A percentile compares a stretch with the other conserved stretches of the same genome.
Conservation (phyloP, 805 yeast species). For the Sungouiozyma ichnusensis region DNA sequence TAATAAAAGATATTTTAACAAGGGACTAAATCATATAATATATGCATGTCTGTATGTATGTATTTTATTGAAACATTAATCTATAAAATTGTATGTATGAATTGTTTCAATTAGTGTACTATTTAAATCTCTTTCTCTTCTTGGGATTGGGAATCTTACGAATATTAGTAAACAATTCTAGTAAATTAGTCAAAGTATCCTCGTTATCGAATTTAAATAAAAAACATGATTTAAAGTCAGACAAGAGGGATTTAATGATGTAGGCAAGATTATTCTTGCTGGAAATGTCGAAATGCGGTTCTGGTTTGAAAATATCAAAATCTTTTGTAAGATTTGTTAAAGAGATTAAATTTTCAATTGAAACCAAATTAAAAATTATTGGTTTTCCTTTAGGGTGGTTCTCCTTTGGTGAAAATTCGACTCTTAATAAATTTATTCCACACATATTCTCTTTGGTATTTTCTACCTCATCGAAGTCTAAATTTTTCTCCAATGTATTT, state of each 20-base stretch:
- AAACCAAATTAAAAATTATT: conserved; percentile 19
- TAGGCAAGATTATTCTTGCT: conserved; percentile 17
- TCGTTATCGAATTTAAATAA: conserved; percentile 21
- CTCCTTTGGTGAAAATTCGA: conserved; percentile 8
- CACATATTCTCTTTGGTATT: neutral
- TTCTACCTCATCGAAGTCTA: neutral
- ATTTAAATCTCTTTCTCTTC: conserved; percentile 1
- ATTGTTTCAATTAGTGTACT: neutral
- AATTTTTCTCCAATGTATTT: neutral
- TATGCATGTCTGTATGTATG: neutral
- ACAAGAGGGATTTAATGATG: conserved; percentile 21
- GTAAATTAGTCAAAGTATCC: conserved; percentile 7
- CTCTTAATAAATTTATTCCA: conserved; percentile 15
- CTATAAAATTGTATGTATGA: too few relatives aligned
- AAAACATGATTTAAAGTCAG: conserved; percentile 30
- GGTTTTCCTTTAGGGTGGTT: neutral
- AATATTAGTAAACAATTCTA: conserved; percentile 1
- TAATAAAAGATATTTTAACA: conserved; percentile 55
- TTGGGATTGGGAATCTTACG: conserved; percentile 2
- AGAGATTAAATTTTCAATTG: conserved; percentile 15
- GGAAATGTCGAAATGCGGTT: neutral
- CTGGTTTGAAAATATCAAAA: conserved; percentile 3
- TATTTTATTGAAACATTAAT: too few relatives aligned
- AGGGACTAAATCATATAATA: conserved; percentile 13
- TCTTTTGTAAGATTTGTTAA: conserved; percentile 7